phyloP scores from a whole-genome alignment of 2,329 filamentous ascomycete genomes.

The Neopestalotiopsis sp. region DNA sequence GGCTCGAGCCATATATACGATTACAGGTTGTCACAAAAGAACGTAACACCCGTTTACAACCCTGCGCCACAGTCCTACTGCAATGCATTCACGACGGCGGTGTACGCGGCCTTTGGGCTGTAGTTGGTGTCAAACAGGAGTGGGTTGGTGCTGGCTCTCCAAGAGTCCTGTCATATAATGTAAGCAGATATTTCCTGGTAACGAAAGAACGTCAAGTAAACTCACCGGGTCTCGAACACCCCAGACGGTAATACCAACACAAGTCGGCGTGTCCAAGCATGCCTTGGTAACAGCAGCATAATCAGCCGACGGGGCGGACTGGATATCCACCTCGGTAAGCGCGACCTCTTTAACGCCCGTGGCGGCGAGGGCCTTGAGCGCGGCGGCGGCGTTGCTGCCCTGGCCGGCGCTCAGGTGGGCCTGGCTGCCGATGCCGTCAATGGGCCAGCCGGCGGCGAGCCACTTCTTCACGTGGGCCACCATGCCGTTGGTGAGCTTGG shows the following conservation, averaged over 20 bases:
- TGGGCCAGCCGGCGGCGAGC: slow-evolving; percentile 63
- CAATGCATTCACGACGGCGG: slow-evolving; percentile 45
- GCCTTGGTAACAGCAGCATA: slow-evolving; percentile 63
- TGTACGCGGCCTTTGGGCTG: slow-evolving; percentile 57
- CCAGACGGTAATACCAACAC: slow-evolving; percentile 71
- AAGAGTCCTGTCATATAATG: slow-evolving; percentile 48
- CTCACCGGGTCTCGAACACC: slow-evolving; percentile 51
- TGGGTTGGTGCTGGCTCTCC: slow-evolving; percentile 54
- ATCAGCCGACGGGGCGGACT: slow-evolving; percentile 57
- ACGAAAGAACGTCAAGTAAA: background rate
- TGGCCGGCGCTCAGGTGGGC: slow-evolving; percentile 50
- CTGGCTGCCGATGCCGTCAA: slow-evolving; percentile 64
- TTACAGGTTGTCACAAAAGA: too few relatives aligned
- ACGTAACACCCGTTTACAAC: too few relatives aligned
- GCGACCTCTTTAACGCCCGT: slow-evolving; percentile 55
- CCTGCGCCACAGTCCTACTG: slow-evolving; percentile 25
- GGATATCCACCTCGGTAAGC: slow-evolving; percentile 69
- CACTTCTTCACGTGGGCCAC: slow-evolving; percentile 65
- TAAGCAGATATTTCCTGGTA: background rate
- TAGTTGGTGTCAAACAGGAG: slow-evolving; percentile 59
- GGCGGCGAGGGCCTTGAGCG: slow-evolving; percentile 52
- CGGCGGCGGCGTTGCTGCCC: slow-evolving; percentile 43
- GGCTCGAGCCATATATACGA: too few relatives aligned
- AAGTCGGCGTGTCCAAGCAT: slow-evolving; percentile 62
- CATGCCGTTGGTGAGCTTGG: slow-evolving; percentile 61